Conservation (phyloP, 495 filamentous ascomycete species). For the Tuber indicum region DNA sequence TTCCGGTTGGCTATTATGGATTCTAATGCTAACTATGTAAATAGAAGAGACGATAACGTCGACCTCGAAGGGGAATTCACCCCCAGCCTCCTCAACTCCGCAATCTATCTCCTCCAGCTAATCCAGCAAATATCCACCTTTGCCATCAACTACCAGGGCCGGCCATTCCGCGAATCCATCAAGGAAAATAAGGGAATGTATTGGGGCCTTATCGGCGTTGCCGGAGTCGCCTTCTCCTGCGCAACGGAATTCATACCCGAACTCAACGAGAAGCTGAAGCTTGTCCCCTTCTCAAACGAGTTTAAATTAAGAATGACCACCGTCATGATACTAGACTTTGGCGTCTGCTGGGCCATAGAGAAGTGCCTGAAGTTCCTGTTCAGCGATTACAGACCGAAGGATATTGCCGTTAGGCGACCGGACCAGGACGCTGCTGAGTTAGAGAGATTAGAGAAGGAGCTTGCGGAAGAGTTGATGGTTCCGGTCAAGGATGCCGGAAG, state of each 20-base stretch:
- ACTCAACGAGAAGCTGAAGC: constrained; percentile 83
- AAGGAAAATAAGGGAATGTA: constrained; percentile 97
- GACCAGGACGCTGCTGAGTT: constrained; percentile 81
- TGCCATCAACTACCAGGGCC: constrained; percentile 98
- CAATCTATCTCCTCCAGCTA: constrained; percentile 94
- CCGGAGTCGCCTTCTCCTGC: constrained; percentile 86
- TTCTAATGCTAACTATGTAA: constrained; percentile 39
- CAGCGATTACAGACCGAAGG: constrained; percentile 87
- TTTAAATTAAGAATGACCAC: constrained; percentile 84
- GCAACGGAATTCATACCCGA: constrained; percentile 95
- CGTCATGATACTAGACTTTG: constrained; percentile 84
- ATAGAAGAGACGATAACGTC: constrained; percentile 61
- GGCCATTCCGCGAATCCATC: constrained; percentile 93
- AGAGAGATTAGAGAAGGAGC: constrained; percentile 59
- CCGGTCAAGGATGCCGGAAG: constrained; percentile 40
- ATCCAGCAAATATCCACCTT: constrained; percentile 99
- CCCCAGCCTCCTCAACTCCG: constrained; percentile 90
- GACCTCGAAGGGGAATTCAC: constrained; percentile 94
- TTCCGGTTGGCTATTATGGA: background rate
- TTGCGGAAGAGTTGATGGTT: constrained; percentile 50
- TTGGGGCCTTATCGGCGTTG: constrained; percentile 84
- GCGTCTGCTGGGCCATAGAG: constrained; percentile 82
- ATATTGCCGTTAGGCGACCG: constrained; percentile 77
- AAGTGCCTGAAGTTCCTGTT: constrained; percentile 77
- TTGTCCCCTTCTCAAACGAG: constrained; percentile 84